Base-by-base conservation (phyloP, 2,329 filamentous ascomycete genomes). In the Trichoderma pleuroti region DNA sequence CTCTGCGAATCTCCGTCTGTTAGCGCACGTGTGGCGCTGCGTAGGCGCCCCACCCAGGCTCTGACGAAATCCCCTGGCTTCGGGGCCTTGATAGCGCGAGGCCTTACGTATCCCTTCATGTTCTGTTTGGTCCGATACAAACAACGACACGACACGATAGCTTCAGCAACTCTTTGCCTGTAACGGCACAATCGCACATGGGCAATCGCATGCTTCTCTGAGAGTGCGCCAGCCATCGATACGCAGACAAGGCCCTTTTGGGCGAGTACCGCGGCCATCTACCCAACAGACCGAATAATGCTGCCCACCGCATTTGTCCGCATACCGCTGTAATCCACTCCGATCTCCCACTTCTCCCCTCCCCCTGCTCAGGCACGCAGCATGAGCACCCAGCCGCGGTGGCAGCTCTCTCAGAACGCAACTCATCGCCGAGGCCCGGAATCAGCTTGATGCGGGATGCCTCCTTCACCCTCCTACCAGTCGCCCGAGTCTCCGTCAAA, bases 401-500 rank as follows among this genome's bases (percentile, higher is more conserved):
- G 71, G 71, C 73, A 72, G 70, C 73, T 70, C 70, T 52, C 36
- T 11, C 70, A 73, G 36, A 72, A 66, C 68, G 57, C 68, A 70
- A 68, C 70, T 66, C 70, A 56, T 52, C 14, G 18, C 59, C 21
- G 36, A 42, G 26, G 57, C 36, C 56, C 32, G 52, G 46, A 52
- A 36, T 64, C 67, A 59, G 42, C 65, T 71, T 70, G 72, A 76
- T 74, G 80, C 85, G 86, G 85, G 80, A 88, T 90, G 87, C 85
- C 87, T 86, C 80, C 85, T 77, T 81, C 84, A 83, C 82, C 82
- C 70, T 79, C 83, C 39, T 84, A 85, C 79, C 86, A 90, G 79
- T 86, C 87, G 77, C 90, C 90, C 81, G 89, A 91, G 81, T 88
- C 87, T 72, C 86, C 86, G 72, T 81, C 84, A 76, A 84, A 90